phyloP scores from a whole-genome alignment of 2,329 filamentous ascomycete genomes.

The Coniochaeta prunicola region DNA sequence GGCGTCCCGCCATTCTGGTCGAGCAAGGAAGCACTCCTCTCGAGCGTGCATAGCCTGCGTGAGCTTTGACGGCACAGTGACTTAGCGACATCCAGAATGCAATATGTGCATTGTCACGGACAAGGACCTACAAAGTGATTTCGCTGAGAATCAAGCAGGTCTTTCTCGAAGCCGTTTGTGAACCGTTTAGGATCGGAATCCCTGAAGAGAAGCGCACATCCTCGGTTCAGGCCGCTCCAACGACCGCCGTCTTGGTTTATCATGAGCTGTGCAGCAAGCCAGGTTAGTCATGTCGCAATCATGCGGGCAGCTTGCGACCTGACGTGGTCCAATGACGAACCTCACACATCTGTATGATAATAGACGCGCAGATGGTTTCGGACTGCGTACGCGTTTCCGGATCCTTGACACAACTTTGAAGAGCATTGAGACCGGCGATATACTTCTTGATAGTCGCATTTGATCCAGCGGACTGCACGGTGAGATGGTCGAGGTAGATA shows the following conservation, averaged over 20 bases:
- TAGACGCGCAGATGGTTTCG: slow-evolving; percentile 6
- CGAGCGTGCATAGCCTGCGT: not conserved
- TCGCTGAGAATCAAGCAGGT: slow-evolving; percentile 5
- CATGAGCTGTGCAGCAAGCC: not conserved
- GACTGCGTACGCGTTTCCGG: slow-evolving; percentile 1
- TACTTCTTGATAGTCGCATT: slow-evolving; percentile 1
- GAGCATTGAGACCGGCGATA: slow-evolving; percentile 1
- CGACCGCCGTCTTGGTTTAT: not conserved
- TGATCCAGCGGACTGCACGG: not conserved
- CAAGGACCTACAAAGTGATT: slow-evolving; percentile 2
- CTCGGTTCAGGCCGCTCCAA: not conserved
- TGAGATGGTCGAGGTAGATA: slow-evolving; percentile 4
- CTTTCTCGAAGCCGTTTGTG: not conserved
- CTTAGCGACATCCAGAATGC: not conserved
- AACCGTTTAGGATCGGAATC: slow-evolving; percentile 3
- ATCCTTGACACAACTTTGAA: slow-evolving; percentile 4
- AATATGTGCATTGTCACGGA: not conserved
- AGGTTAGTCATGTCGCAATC: not conserved
- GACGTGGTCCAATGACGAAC: not conserved
- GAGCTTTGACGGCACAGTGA: not conserved
- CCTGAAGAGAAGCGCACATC: slow-evolving; percentile 1
- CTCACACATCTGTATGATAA: slow-evolving; percentile 7
- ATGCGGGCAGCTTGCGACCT: not conserved
- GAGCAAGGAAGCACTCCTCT: slow-evolving; percentile 2
- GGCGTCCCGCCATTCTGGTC: not conserved